Evolutionary conservation across 1,284 basidiomycete species (phyloP), one percentile per base, ranked within the genome.

Genomic region (Mycena citricolor): DNA sequence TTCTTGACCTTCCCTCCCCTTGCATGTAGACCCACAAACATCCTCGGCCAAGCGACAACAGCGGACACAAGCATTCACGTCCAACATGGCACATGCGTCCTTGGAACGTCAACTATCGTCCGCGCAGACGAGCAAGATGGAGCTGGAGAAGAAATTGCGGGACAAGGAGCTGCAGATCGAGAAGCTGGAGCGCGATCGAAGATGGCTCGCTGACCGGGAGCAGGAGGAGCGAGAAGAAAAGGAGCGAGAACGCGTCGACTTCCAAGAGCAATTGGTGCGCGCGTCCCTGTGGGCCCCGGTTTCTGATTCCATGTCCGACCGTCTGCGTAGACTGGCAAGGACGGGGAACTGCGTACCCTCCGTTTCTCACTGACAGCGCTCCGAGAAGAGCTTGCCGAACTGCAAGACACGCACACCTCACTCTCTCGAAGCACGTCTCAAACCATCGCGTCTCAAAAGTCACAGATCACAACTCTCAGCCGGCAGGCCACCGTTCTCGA

Each of bases 1-100:
- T 36, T 34, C 33, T 42, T 49, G 32, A 31, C 32, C 32, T 38
- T 43, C 28, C 40, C 29, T 40, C 32, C 36, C 32, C 33, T 25
- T 29, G 24, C 42, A 12, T 37, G 23, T 43, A 59, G 57, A 59
- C 54, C 81, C 80, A 2, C 77, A 81, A 38, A 66, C 77, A 30
- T 77, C 79, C 3, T 68, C 73, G 2, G 72, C 81, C 6, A 83
- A 81, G 58, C 73, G 81, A 7, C 78, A 80, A 44, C 78, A 81
- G 53, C 74, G 77, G 20, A 62, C 76, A 0, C 77, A 80, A 52
- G 73, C 75, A 0, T 77, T 86, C 55, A 70, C 75, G 0, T 74
- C 79, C 0, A 73, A 77, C 36, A 68, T 86, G 54, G 65, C 77
- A 2, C 74, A 78, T 47, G 70, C 81, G 2, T 68, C 75, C 0